Percentiles rank a stretch among this genome's conserved stretches.
phyloP scores from a whole-genome alignment of 805 yeast genomes.

The Barnettozyma pratensis region DNA sequence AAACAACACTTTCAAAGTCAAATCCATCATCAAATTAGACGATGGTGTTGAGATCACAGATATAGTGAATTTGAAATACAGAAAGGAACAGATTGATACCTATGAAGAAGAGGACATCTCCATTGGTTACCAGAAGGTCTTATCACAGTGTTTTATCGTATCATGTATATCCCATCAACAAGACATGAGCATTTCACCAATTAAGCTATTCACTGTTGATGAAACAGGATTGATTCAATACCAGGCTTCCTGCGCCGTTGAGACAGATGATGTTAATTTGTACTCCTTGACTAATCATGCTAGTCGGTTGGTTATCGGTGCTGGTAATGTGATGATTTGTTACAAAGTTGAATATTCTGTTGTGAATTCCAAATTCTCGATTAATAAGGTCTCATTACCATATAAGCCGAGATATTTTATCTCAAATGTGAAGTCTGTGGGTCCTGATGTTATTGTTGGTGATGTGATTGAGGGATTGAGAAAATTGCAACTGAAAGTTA shows the following conservation, averaged over 20 bases:
- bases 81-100: conserved; percentile 17
- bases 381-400: conserved; percentile 22
- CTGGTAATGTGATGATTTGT: conserved; percentile 28
- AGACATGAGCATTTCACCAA: conserved; percentile 25
- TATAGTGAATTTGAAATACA: conserved; percentile 19
- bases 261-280: conserved; percentile 17
- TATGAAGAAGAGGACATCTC: conserved; percentile 22
- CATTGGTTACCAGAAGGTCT: conserved; percentile 29
- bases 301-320: conserved; percentile 26
- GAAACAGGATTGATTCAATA: conserved; percentile 29
- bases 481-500: conserved; percentile 12
- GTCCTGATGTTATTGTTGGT: conserved; percentile 18
- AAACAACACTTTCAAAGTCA: conserved; percentile 21
- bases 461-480: conserved; percentile 15
- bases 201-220: conserved; percentile 32
- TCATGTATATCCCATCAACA: conserved; percentile 31
- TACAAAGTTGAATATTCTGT: conserved; percentile 30
- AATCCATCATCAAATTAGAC: conserved; percentile 14
- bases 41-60: conserved; percentile 24
- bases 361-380: conserved; percentile 28
- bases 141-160: conserved; percentile 32
- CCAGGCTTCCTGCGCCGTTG: conserved; percentile 14
- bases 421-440: conserved; percentile 14
- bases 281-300: conserved; percentile 25
- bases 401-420: conserved; percentile 10